phyloP scores from a whole-genome alignment of 225 moss, liverwort and hornwort genomes.

The Pseudoscleropodium purum region DNA sequence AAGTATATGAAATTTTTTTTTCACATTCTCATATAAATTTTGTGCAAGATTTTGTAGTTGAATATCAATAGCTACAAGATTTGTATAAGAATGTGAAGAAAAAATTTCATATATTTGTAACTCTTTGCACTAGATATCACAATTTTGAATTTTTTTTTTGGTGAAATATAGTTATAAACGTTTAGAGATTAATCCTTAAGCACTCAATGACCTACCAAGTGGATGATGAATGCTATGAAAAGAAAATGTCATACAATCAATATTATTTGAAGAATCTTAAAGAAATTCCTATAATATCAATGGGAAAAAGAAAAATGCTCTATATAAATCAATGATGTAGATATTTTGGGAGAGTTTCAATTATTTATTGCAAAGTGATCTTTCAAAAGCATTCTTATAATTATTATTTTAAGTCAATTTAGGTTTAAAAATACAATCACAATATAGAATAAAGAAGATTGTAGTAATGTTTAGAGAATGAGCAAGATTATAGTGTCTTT shows the following conservation, averaged over 20 bases:
- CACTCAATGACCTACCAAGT: rapidly evolving
- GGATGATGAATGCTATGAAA: background rate
- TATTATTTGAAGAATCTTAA: background rate
- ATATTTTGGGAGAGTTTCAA: background rate
- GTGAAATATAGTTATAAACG: background rate
- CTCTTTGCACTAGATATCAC: background rate
- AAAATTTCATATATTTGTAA: background rate
- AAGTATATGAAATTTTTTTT: background rate
- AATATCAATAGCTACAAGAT: background rate
- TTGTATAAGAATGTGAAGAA: too few species aligned
- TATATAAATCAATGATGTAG: background rate
- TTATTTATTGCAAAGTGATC: background rate
- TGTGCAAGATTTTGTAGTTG: rapidly evolving
- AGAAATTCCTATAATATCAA: background rate
- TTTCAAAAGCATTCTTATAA: background rate
- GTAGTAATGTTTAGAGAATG: rapidly evolving
- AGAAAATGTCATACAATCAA: rapidly evolving
- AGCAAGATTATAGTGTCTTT: background rate
- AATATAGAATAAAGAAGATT: background rate
- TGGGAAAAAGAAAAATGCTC: background rate
- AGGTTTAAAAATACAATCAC: background rate
- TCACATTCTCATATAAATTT: background rate
- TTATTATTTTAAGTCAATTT: background rate
- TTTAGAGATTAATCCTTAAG: background rate
- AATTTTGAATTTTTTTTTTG: rapidly evolving